Evolutionary conservation across 208 protist genomes (phyloP).

Genomic region (Balamuthia mandrillaris): DNA sequence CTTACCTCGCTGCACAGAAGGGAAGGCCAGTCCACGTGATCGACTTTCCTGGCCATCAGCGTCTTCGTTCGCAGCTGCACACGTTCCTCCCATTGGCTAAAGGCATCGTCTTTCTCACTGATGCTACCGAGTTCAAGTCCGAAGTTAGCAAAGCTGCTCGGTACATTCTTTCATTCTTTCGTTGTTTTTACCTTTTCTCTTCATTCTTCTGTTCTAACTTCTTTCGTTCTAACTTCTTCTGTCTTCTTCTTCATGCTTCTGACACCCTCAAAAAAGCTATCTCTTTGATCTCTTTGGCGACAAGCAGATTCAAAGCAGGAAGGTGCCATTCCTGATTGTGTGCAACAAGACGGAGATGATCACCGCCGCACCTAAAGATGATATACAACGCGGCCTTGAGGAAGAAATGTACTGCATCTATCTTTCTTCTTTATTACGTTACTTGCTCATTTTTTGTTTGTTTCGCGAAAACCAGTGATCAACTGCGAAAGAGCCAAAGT

Average conservation of each 20-base stretch:
- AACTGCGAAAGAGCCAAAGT: slow-evolving; percentile 20
- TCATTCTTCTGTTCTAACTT: too few relatives aligned
- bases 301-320: neutral
- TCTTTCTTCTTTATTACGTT: neutral
- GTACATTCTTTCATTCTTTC: too few relatives aligned
- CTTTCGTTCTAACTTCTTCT: too few relatives aligned
- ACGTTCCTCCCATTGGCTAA: neutral
- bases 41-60: slow-evolving; percentile 21
- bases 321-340: neutral
- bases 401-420: neutral
- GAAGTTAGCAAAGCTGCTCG: slow-evolving; percentile 2
- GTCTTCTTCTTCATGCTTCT: too few relatives aligned
- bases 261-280: too few relatives aligned
- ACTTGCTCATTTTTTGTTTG: neutral
- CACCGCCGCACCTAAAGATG: slow-evolving; percentile 13
- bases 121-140: neutral
- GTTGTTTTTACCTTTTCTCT: too few relatives aligned
- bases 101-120: slow-evolving; percentile 17
- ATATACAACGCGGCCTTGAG: slow-evolving; percentile 8
- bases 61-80: slow-evolving; percentile 13
- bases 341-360: slow-evolving; percentile 38
- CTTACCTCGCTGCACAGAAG: too few relatives aligned
- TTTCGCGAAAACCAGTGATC: neutral
- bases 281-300: slow-evolving; percentile 30
- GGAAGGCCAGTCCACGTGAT: neutral